Conservation (phyloP, 805 yeast genomes). For the Starmerella scarabaei region DNA sequence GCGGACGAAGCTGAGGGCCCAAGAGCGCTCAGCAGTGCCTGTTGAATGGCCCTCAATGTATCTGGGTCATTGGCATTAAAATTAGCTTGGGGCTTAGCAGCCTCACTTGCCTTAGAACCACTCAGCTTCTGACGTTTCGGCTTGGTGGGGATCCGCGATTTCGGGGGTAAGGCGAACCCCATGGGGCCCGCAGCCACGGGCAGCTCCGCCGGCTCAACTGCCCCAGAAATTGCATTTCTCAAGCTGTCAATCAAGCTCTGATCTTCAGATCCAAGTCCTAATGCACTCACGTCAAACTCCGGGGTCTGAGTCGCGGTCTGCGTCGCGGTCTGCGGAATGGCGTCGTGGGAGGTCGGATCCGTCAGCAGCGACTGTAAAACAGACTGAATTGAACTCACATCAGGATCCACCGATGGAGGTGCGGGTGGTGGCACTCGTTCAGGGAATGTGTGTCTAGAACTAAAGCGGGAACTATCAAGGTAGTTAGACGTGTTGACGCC, state of each 20-base stretch:
- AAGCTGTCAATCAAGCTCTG: constrained; percentile 12
- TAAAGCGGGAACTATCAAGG: background rate
- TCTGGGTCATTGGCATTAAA: constrained; percentile 21
- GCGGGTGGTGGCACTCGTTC: background rate
- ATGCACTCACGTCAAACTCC: too few species aligned
- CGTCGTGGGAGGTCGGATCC: background rate
- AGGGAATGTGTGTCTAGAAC: background rate
- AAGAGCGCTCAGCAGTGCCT: constrained; percentile 19
- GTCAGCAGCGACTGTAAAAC: constrained; percentile 14
- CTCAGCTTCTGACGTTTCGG: background rate
- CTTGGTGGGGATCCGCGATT: too few species aligned
- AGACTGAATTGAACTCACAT: constrained; percentile 17
- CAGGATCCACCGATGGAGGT: constrained; percentile 15
- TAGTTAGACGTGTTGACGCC: background rate
- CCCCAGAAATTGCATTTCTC: constrained; percentile 5
- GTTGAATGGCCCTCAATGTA: constrained; percentile 23
- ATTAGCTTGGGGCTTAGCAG: constrained; percentile 3
- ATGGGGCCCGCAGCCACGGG: too few species aligned
- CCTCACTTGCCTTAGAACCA: background rate
- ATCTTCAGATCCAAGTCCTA: constrained; percentile 11
- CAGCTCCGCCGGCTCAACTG: background rate
- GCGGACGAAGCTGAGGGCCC: constrained; percentile 12
- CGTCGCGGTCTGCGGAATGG: background rate
- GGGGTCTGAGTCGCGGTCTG: too few species aligned
- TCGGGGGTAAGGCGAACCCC: too few species aligned